Evolutionary conservation across 768 basidiomycete species (phyloP).

Genomic region (Leccinum longicurvipes): DNA sequence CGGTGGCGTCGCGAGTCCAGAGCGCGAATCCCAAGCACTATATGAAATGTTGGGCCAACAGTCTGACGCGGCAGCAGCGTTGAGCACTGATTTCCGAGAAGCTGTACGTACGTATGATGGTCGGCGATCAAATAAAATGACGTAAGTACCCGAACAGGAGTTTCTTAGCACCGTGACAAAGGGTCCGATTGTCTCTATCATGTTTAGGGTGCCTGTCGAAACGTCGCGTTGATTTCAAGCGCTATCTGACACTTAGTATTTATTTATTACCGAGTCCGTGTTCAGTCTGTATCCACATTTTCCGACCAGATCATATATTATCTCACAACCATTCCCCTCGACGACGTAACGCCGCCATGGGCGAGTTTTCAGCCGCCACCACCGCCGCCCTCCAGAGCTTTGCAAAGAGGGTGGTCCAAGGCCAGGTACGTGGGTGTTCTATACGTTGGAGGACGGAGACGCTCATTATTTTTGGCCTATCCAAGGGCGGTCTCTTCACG

Average conservation of each 20-base stretch:
- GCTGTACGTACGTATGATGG: not conserved
- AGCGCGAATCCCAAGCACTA: no score
- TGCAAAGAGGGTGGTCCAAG: conserved; percentile 21
- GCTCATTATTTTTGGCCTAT: not conserved
- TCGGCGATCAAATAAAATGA: not conserved
- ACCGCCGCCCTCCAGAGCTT: conserved; percentile 7
- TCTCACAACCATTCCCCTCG: not conserved
- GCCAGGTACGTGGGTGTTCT: conserved; percentile 23
- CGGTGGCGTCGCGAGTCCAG: no score
- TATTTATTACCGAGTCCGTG: not conserved
- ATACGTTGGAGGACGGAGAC: not conserved
- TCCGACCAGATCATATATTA: not conserved
- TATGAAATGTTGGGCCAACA: no score
- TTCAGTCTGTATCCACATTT: not conserved
- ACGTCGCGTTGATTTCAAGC: no score
- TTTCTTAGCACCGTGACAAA: not conserved
- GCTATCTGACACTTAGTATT: not conserved
- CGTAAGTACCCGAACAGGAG: not conserved
- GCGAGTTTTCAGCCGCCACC: conserved; percentile 48
- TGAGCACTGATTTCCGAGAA: no score
- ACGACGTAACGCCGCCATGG: conserved; percentile 20
- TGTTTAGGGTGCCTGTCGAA: not conserved
- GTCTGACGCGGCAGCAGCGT: no score
- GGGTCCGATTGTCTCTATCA: not conserved
- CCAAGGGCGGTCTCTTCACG: conserved; percentile 73